Base-by-base conservation (phyloP, 2,329 filamentous ascomycete genomes). In the Trichoderma atrobrunneum region DNA sequence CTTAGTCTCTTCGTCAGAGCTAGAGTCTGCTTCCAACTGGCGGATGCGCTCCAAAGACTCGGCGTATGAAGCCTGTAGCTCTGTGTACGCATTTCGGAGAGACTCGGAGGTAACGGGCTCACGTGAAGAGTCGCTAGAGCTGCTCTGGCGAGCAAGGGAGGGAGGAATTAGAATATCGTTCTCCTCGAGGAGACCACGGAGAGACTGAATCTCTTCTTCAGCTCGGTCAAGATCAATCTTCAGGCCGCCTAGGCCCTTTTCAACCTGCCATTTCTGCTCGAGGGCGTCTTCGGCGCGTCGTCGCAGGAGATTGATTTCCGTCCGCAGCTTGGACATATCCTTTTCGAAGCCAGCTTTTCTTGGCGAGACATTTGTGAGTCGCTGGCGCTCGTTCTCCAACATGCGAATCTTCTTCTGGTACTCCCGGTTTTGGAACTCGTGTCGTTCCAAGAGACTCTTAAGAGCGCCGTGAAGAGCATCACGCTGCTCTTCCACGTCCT, bases 181-280 rank as follows among this genome's bases (percentile, higher is more conserved):
- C 80, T 97, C 93, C 73, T 91, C 85, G 24, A 98, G 87, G 30
- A 98, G 85, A 36, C 85, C 88, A 57, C 93, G 90, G 54, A 99
- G 87, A n/a, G 93, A 93, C 54, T 89, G 86, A 34, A 97, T 97
- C 83, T 99, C 96, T 80, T 96, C 93, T 81, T 98, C 94, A 30
- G 96, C 95, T 74, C 95, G 93, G 81, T 98, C 96, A 56, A 99
- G 89, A 79, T 98, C 95, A 92, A 97, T 98, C 84, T 97, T 97
- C 71, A 98, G 84, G 70, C 95, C 94, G 67, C 90, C 88, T 2
- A 98, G 85, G 21, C 94, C 94, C 82, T 97, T 97, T 82, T 98
- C 95, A 74, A 95, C 95, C 79, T 97, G 92, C 91, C 93, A 98
- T 82, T 98, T 98, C 78, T 97, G 93, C 78, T 97, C 94, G 16